phyloP scores from a whole-genome alignment of 1,284 basidiomycete genomes.

The Marasmius fiardii region DNA sequence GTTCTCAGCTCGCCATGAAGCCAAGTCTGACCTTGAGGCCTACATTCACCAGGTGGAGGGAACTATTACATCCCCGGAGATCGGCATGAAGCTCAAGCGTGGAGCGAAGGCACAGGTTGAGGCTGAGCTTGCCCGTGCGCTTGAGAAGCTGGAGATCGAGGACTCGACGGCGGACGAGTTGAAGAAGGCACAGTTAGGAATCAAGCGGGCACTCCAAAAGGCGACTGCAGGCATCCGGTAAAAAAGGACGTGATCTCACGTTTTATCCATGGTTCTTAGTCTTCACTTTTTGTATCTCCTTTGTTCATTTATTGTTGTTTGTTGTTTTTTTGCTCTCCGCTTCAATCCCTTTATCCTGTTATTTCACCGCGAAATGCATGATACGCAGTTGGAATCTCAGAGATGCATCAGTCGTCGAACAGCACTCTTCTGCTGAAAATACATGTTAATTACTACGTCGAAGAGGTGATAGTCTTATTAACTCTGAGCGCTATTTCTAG shows the following conservation, averaged over 20 bases:
- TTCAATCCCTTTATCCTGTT: not conserved
- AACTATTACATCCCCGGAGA: conserved; percentile 91
- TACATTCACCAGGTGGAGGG: conserved; percentile 94
- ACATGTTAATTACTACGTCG: not conserved
- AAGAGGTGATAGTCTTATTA: conserved; percentile 53
- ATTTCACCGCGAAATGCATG: not conserved
- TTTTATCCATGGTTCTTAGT: not conserved
- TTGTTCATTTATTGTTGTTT: not conserved
- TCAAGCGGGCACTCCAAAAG: conserved; percentile 96
- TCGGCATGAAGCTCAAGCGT: conserved; percentile 96
- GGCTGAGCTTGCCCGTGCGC: conserved; percentile 91
- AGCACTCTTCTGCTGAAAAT: not conserved
- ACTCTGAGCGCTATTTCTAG: conserved; percentile 83
- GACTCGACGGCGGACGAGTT: conserved; percentile 90
- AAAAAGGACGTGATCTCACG: conserved; percentile 21
- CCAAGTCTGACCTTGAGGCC: conserved; percentile 93
- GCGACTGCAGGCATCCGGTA: conserved; percentile 83
- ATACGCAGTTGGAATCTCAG: not conserved
- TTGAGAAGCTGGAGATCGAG: conserved; percentile 96
- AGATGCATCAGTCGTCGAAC: not conserved
- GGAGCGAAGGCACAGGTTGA: conserved; percentile 92
- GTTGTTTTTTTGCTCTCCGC: conserved; percentile 1
- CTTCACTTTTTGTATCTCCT: not conserved
- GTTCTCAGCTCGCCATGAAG: conserved; percentile 93
- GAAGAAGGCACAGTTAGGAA: conserved; percentile 87